Base-by-base conservation (phyloP, 2,329 filamentous ascomycete species). In the Magnaporthiopsis rhizophila region DNA sequence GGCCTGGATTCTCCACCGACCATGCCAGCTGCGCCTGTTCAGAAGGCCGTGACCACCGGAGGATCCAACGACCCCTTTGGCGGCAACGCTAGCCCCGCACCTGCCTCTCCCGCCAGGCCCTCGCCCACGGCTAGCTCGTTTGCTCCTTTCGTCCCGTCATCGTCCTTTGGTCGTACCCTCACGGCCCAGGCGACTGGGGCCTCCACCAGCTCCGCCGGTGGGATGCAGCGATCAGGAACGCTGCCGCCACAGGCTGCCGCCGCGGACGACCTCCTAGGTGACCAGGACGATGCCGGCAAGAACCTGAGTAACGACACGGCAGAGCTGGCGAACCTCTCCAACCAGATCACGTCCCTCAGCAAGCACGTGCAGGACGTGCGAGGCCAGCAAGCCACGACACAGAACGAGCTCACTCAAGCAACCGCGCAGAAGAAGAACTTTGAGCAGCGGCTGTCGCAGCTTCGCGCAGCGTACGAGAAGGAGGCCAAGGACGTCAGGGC, bases 331-430 rank as follows among this genome's bases (percentile, higher is more conserved):
- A 98, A 99, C 73, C 82, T 99, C 69, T 97, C 94, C 0, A 98
- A 96, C 74, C 95, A 98, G 75, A 92, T 99, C 68, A 89, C 92
- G 38, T 94, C 90, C 2, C 78, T 99, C 64, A 90, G 93, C 0
- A 96, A 89, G 72, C 92, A 99, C 77, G 97, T 96, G 87, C 92
- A 97, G 73, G 92, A 94, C 69, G 89, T 97, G 1, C 92, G 96
- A 74, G 86, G 83, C 45, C 94, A 97, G 77, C 89, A 92, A 67
- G 84, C 81, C 6, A 85, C 86, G 2, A 89, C 90, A 0, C 92
- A 97, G 75, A 89, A 89, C 68, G 91, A 97, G 65, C 79, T 98
- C 62, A 90, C 84, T 66, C 91, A 93, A 72, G 88, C 90, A 38
- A 91, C 84, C 62, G 86, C 88, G 15, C 93, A 98, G 75, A 98